A percentile compares a stretch with the other conserved stretches of the same genome.
These are phyloP conservation scores for Eucalyptus dawsonii DNA, from an alignment of 345 rosid genomes.

Conservation along the genomic window DNA sequence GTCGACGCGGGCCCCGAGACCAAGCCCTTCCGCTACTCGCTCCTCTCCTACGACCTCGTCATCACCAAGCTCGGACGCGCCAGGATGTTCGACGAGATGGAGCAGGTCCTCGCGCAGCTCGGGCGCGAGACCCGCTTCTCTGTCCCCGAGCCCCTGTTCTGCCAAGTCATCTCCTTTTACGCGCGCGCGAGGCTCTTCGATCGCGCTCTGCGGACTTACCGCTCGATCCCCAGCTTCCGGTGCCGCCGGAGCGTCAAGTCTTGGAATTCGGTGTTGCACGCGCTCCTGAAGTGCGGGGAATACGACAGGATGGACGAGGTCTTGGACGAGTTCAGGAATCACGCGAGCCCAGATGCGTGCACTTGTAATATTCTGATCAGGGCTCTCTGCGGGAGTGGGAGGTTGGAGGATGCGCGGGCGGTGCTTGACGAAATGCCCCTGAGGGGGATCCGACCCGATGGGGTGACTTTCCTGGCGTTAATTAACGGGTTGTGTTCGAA, in stretches of 20 bases:
- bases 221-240: constrained; percentile 51
- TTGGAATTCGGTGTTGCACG: constrained; percentile 45
- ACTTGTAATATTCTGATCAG: constrained; percentile 62
- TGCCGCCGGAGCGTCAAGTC: constrained; percentile 46
- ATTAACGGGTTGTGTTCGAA: constrained; percentile 37
- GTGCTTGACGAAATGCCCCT: constrained; percentile 56
- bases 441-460: constrained; percentile 33
- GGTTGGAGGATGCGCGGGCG: constrained; percentile 33
- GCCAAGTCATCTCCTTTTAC: constrained; percentile 45
- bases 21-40: constrained; percentile 32
- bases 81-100: constrained; percentile 66
- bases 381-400: constrained; percentile 15
- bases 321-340: constrained; percentile 16
- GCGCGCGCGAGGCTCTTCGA: constrained; percentile 35
- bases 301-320: constrained; percentile 28
- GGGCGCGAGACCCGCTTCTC: constrained; percentile 25
- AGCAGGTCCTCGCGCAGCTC: constrained; percentile 44
- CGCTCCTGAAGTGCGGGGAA: constrained; percentile 24
- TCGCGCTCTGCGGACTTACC: constrained; percentile 45
- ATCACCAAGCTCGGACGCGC: constrained; percentile 70
- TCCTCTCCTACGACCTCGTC: constrained; percentile 63
- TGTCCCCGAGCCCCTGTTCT: constrained; percentile 49
- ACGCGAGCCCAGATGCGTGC: constrained; percentile 47
- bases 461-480: constrained; percentile 47
- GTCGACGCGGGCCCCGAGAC: constrained; percentile 19